A percentile compares a stretch with the other conserved stretches of the same genome.
These are phyloP conservation scores for Straminergon stramineum DNA, from an alignment of 225 moss, liverwort and hornwort genomes.

Conservation along the genomic window DNA sequence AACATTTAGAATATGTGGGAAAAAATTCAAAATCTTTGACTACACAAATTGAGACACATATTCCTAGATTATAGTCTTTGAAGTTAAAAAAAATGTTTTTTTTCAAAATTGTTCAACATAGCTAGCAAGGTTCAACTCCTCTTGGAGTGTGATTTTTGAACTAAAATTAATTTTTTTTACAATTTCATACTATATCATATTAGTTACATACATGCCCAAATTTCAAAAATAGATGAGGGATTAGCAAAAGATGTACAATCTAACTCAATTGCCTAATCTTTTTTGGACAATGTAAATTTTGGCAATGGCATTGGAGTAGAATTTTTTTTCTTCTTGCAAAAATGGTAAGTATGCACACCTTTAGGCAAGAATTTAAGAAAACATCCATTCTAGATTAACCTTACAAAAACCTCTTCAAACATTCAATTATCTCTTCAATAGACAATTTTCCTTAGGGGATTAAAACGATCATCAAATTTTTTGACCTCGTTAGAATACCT, in stretches of 20 bases:
- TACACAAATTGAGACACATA: neutral
- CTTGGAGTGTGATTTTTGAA: no score
- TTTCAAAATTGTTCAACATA: no score
- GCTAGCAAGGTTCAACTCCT: no score
- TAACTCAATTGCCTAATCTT: rapidly evolving
- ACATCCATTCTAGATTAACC: neutral
- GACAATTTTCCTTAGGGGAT: neutral
- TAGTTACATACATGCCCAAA: no score
- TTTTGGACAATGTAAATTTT: neutral
- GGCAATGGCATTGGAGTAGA: rapidly evolving
- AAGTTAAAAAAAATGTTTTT: neutral
- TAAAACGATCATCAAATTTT: neutral
- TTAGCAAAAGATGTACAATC: no score
- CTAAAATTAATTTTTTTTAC: no score
- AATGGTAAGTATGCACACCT: rapidly evolving
- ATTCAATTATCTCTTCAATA: neutral
- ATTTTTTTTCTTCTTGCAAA: no score
- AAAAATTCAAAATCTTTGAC: neutral
- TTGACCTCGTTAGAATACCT: no score
- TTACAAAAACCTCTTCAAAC: neutral
- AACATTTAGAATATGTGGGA: neutral
- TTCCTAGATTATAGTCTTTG: neutral
- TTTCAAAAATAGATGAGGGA: no score
- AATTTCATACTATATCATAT: no score
- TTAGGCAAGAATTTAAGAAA: rapidly evolving